Conservation (phyloP, 1,139 yeast species). For the Cylindricascospora bacillispora region DNA sequence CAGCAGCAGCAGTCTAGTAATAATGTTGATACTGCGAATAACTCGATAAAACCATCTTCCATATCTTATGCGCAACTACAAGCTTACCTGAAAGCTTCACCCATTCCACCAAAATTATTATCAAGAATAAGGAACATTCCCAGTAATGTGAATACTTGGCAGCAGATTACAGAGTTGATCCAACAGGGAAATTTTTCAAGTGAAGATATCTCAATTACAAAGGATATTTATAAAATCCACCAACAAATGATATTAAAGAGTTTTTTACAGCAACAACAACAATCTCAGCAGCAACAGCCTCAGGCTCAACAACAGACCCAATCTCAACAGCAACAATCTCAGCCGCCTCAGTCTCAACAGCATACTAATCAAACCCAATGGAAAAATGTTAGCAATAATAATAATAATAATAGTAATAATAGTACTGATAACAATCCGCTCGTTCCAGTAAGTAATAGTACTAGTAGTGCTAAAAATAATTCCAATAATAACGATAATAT, state of each 20-base stretch:
- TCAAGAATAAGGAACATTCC: slow-evolving; percentile 70
- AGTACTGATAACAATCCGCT: neutral
- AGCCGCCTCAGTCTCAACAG: no score
- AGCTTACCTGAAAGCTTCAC: slow-evolving; percentile 46
- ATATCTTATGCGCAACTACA: no score
- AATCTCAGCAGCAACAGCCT: no score
- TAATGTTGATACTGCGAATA: no score
- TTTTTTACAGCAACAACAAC: slow-evolving; percentile 2
- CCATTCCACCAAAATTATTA: slow-evolving; percentile 62
- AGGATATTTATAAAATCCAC: slow-evolving; percentile 28
- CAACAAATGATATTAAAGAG: slow-evolving; percentile 24
- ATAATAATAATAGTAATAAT: neutral
- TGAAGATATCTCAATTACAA: slow-evolving; percentile 27
- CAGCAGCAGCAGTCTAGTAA: no score
- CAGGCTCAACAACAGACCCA: slow-evolving; percentile 1
- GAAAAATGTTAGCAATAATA: no score
- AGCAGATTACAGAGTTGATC: slow-evolving; percentile 60
- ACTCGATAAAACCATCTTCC: no score
- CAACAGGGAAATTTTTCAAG: slow-evolving; percentile 34
- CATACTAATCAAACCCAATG: no score
- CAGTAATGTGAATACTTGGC: slow-evolving; percentile 74
- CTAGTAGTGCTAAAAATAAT: slow-evolving; percentile 25
- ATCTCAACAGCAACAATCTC: slow-evolving; percentile 1
- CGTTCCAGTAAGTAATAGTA: slow-evolving; percentile 1
- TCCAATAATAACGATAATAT: no score